Evolutionary conservation across 208 protist genomes (phyloP).

Genomic region (Trypanosoma grayi): DNA sequence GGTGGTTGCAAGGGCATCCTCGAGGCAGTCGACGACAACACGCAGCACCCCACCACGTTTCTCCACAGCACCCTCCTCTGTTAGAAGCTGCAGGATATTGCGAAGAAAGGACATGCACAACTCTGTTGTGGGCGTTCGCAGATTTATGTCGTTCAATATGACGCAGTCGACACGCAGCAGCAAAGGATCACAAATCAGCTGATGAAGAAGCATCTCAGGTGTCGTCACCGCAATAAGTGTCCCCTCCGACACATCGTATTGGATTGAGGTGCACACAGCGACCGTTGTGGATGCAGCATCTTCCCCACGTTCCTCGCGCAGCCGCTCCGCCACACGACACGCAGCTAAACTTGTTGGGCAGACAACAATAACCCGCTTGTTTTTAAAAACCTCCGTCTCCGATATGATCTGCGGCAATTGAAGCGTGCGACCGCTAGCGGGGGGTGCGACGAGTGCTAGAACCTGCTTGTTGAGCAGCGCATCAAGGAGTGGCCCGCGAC

Average conservation of each 20-base stretch:
- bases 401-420: constrained; percentile 77
- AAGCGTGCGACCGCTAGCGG: constrained; percentile 63
- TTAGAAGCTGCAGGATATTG: constrained; percentile 29
- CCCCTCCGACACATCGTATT: constrained; percentile 46
- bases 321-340: constrained; percentile 48
- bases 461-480: constrained; percentile 58
- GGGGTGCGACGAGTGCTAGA: constrained; percentile 54
- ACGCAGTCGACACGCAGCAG: constrained; percentile 71
- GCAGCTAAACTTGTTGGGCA: constrained; percentile 58
- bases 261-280: constrained; percentile 35
- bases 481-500: constrained; percentile 65
- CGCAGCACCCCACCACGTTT: constrained; percentile 29
- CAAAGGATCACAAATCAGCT: constrained; percentile 80
- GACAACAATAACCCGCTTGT: constrained; percentile 66
- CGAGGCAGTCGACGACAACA: constrained; percentile 69
- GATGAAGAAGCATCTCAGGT: constrained; percentile 74
- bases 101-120: constrained; percentile 71
- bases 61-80: constrained; percentile 11
- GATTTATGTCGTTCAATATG: constrained; percentile 80
- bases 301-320: constrained; percentile 88
- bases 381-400: constrained; percentile 86
- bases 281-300: constrained; percentile 47
- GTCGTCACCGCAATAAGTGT: constrained; percentile 77
- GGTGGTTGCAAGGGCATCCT: constrained; percentile 46
- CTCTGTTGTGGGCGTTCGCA: constrained; percentile 67